These are phyloP conservation scores for Solanum hybrid DNA, from an alignment of 305 asterid genomes.

Conservation along the genomic window DNA sequence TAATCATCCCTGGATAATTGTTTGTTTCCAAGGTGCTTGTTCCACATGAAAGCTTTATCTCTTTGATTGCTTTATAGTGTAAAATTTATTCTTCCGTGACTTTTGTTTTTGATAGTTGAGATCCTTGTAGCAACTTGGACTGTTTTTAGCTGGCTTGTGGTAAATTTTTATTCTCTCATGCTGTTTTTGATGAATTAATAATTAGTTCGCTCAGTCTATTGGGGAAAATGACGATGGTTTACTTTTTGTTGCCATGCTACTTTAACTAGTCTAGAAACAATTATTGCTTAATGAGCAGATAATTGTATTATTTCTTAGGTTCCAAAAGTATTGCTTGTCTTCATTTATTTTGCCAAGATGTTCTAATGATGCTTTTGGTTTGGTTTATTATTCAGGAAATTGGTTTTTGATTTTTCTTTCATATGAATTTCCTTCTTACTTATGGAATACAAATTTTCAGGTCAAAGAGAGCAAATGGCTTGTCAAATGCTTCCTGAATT, in stretches of 20 bases:
- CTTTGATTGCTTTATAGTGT: background rate
- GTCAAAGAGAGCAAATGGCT: conserved; percentile 99
- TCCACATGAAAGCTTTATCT: background rate
- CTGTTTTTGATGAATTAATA: background rate
- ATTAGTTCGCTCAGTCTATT: background rate
- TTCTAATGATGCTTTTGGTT: background rate
- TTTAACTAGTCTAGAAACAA: background rate
- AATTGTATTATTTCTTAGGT: background rate
- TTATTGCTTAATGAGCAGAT: background rate
- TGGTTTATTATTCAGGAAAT: background rate
- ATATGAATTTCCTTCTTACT: background rate
- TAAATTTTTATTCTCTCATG: background rate
- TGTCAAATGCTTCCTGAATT: conserved; percentile 93
- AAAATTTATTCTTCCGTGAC: background rate
- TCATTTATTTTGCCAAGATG: background rate
- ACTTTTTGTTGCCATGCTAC: background rate
- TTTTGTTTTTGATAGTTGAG: background rate
- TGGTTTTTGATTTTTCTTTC: conserved; percentile 2
- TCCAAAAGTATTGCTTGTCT: background rate
- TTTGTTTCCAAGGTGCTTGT: background rate
- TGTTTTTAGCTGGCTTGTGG: background rate
- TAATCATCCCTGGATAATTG: background rate
- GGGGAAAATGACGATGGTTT: background rate
- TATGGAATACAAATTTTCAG: conserved; percentile 33
- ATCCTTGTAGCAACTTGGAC: background rate